Evolutionary conservation across 352 stramenopile genomes (phyloP).

Genomic region (Phytopythium aichiense): DNA sequence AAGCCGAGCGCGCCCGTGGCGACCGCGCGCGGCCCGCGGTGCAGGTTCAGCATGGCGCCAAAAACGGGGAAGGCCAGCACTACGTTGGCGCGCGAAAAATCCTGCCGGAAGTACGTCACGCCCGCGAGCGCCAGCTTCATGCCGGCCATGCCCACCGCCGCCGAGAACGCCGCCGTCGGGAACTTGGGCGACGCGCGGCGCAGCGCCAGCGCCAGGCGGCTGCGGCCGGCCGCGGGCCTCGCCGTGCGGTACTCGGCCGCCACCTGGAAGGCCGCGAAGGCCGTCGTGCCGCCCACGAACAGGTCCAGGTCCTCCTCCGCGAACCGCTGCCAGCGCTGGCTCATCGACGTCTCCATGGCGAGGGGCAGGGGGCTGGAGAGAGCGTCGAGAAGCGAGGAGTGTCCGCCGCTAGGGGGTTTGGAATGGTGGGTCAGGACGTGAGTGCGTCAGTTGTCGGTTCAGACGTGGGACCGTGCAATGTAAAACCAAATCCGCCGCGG

Average conservation of each 20-base stretch:
- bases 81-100: conserved; percentile 54
- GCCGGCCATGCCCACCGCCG: conserved; percentile 40
- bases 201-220: conserved; percentile 26
- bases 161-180: conserved; percentile 32
- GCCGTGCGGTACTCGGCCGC: conserved; percentile 25
- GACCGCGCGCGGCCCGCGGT: conserved; percentile 36
- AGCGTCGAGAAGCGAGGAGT: background rate
- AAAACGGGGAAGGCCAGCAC: conserved; percentile 48
- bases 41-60: conserved; percentile 35
- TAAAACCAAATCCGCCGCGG: too few species aligned
- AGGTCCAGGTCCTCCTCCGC: conserved; percentile 38
- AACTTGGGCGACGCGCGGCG: conserved; percentile 30
- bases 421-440: background rate
- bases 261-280: conserved; percentile 23
- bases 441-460: background rate
- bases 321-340: conserved; percentile 41
- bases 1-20: conserved; percentile 31
- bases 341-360: conserved; percentile 18
- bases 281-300: conserved; percentile 22
- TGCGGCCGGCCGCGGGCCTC: background rate
- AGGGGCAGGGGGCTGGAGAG: background rate
- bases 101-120: conserved; percentile 41
- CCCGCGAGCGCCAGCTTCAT: conserved; percentile 51
- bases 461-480: background rate
- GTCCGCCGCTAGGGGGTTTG: background rate